Evolutionary conservation across 495 filamentous ascomycete species (phyloP), one percentile per base, ranked within the genome.

Genomic region (Neurospora pannonica): DNA sequence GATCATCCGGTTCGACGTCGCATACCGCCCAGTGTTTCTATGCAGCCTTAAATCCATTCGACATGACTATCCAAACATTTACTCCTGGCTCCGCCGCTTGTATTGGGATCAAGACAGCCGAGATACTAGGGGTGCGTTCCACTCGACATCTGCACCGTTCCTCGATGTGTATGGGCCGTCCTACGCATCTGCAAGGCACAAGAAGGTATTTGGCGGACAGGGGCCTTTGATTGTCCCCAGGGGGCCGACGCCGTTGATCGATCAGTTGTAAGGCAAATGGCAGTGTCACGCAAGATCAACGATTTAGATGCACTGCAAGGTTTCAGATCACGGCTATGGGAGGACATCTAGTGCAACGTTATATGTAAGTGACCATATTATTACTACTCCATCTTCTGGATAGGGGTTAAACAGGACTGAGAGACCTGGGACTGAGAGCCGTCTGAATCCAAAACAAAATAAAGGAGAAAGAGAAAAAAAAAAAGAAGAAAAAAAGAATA

Each of bases 11-110:
- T 95, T 95, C 82, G 93, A 95, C 75, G 86, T 89, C 10, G 91
- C 92, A 34, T 95, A 95, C 76, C 89, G 93, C 21, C 90, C 94
- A 83, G 91, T 95, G 74, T 95, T 96, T 84, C 92, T 93, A 82
- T 93, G 90, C 79, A 95, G 94, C 78, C 81, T 95, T 28, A 86
- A 90, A 38, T 92, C 92, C 79, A 93, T 95, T 60, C 84, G 93
- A 3, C 90, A 89, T 69, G 93, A 93, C 7, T 95, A 90, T 78
- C 92, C 92, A 36, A 82, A 85, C 71, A 82, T 93, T 62, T 90
- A 94, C 76, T 84, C 82, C 70, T 94, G 92, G 92, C 75, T 93
- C 73, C 83, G 91, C 8, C 80, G 84, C 28, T 78, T 93, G 74
- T 94, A 93, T 78, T 94, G 92, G 92, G 88, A 92, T 78, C 19